These are phyloP conservation scores for Kluyveromyces marxianus DNA, from an alignment of 1,139 yeast genomes.

Conservation along the genomic window DNA sequence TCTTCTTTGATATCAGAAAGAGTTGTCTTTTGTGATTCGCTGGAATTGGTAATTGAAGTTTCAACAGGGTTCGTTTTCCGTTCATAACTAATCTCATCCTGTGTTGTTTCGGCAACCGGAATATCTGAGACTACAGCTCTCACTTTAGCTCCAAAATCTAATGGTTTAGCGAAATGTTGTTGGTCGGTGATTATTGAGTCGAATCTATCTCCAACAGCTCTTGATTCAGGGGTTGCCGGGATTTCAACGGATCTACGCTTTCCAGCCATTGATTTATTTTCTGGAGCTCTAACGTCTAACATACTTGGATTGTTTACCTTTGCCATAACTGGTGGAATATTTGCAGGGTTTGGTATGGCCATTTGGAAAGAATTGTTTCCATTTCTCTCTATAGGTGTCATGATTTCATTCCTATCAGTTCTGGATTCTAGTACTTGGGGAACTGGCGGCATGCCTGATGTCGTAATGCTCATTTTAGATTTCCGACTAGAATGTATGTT, in stretches of 20 bases:
- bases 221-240: not conserved
- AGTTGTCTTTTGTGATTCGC: too few relatives aligned
- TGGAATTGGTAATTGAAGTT: too few relatives aligned
- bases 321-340: not conserved
- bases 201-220: not conserved
- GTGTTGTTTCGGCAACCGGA: not conserved
- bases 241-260: not conserved
- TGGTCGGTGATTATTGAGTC: not conserved
- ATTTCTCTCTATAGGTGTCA: constrained; percentile 1
- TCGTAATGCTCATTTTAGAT: not conserved
- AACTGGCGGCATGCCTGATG: not conserved
- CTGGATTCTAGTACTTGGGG: not conserved
- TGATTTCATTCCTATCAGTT: not conserved
- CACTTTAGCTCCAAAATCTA: constrained; percentile 1
- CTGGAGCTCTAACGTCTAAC: not conserved
- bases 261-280: not conserved
- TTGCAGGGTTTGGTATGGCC: not conserved
- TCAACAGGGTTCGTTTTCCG: too few relatives aligned
- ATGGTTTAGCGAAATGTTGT: constrained; percentile 1
- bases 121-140: not conserved
- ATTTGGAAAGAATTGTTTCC: not conserved
- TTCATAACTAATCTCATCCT: not conserved
- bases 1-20: too few relatives aligned
- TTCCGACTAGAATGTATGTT: not conserved
- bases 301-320: constrained; percentile 2